These are phyloP conservation scores for Huntiella savannae DNA, from an alignment of 2,329 filamentous ascomycete species.

Conservation along the genomic window DNA sequence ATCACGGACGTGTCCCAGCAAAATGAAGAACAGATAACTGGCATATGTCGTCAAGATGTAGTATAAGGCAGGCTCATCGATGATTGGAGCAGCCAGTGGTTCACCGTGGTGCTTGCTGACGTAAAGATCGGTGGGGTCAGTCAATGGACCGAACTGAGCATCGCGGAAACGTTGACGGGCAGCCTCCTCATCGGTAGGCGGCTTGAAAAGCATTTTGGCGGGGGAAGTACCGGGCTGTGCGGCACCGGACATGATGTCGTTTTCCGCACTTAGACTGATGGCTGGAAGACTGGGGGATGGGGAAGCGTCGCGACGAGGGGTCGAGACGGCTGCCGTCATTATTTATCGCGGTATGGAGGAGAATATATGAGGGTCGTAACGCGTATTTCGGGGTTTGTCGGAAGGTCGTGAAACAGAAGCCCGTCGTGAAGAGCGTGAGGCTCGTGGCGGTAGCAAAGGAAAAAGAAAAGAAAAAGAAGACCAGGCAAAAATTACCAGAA, in stretches of 20 bases:
- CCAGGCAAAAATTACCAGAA: neutral
- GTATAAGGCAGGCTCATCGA: constrained; percentile 93
- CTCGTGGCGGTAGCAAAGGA: neutral
- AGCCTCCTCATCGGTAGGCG: constrained; percentile 67
- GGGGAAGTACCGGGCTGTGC: constrained; percentile 16
- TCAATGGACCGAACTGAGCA: constrained; percentile 77
- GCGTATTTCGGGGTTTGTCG: too few species aligned
- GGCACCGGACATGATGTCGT: neutral
- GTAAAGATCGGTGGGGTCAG: constrained; percentile 66
- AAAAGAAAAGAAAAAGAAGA: neutral
- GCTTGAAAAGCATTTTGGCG: constrained; percentile 67
- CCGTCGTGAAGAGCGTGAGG: too few species aligned
- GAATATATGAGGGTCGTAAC: too few species aligned
- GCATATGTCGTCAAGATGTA: constrained; percentile 96
- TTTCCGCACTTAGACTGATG: constrained; percentile 9
- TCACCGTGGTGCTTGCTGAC: constrained; percentile 72
- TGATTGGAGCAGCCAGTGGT: constrained; percentile 62
- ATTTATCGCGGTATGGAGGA: too few species aligned
- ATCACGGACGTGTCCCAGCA: constrained; percentile 86
- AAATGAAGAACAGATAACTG: constrained; percentile 88
- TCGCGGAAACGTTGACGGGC: constrained; percentile 58
- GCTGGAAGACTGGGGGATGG: constrained; percentile 9
- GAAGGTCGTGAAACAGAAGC: too few species aligned
- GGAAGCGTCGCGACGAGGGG: constrained; percentile 6
- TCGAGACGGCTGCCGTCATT: neutral